Percentiles rank a stretch among this genome's conserved stretches.
Evolutionary conservation across 164 flowering plant genomes (phyloP).

Genomic region (Brasenia schreberi): DNA sequence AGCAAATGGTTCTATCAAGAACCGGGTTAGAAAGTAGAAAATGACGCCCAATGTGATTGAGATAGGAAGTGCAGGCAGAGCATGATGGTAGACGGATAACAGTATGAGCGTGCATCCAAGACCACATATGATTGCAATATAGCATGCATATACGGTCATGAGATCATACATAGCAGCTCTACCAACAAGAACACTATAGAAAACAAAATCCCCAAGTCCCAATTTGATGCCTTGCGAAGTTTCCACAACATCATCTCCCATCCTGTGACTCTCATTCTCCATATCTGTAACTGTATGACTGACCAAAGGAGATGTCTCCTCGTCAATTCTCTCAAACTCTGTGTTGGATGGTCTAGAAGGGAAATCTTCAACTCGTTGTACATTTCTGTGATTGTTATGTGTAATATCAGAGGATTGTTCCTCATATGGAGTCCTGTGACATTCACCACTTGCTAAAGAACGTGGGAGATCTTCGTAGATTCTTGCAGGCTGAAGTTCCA

Average conservation of each 20-base stretch:
- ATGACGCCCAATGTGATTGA: conserved; percentile 65
- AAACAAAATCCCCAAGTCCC: conserved; percentile 90
- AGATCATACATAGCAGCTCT: conserved; percentile 98
- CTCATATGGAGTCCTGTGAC: not conserved
- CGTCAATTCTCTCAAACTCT: conserved; percentile 15
- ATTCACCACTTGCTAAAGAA: not conserved
- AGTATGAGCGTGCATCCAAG: conserved; percentile 85
- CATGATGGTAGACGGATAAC: conserved; percentile 58
- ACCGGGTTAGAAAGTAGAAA: conserved; percentile 85
- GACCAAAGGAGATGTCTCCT: conserved; percentile 17
- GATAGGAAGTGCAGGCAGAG: conserved; percentile 91
- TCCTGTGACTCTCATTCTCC: conserved; percentile 14
- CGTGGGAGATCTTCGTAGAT: not conserved
- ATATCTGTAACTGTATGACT: conserved; percentile 10
- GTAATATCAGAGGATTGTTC: not conserved
- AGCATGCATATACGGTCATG: conserved; percentile 95
- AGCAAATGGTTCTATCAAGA: conserved; percentile 86
- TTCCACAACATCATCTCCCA: not conserved
- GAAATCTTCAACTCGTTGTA: not conserved
- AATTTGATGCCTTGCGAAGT: conserved; percentile 52
- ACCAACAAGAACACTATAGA: conserved; percentile 92
- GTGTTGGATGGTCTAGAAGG: not conserved
- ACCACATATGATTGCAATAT: conserved; percentile 88
- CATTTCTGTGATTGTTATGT: not conserved
- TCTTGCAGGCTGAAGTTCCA: not conserved